Conservation (phyloP, 306 rosid species). For the Quercus mongolica region DNA sequence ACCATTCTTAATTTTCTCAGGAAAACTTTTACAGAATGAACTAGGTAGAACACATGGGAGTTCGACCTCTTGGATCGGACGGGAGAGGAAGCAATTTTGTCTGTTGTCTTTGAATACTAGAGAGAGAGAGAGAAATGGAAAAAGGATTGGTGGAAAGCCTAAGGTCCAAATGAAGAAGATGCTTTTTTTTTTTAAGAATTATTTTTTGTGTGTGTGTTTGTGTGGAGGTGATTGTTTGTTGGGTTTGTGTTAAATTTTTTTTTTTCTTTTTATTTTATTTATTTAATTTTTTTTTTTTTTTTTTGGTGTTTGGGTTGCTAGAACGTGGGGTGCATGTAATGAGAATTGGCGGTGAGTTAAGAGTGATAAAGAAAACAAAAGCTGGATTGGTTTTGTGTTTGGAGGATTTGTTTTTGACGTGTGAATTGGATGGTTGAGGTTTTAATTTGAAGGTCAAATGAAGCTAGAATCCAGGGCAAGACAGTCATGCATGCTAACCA, state of each 20-base stretch:
- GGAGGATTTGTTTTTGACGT: constrained; percentile 7
- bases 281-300: background rate
- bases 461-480: constrained; percentile 37
- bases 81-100: constrained; percentile 5
- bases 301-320: constrained; percentile 28
- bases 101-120: constrained; percentile 2
- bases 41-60: constrained; percentile 44
- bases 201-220: constrained; percentile 26
- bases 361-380: constrained; percentile 20
- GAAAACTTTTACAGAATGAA: constrained; percentile 26
- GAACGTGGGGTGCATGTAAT: constrained; percentile 87
- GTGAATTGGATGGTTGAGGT: constrained; percentile 54
- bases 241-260: constrained; percentile 10
- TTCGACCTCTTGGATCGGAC: constrained; percentile 13
- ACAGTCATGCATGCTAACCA: constrained; percentile 35
- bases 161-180: constrained; percentile 25
- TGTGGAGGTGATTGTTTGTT: constrained; percentile 37
- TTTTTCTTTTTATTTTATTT: background rate
- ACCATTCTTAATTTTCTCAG: constrained; percentile 37
- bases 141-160: constrained; percentile 16
- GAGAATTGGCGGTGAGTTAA: constrained; percentile 26
- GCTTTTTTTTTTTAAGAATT: background rate
- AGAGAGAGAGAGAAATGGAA: constrained; percentile 15
- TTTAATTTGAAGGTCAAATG: constrained; percentile 51
- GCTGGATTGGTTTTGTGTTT: constrained; percentile 5